phyloP scores from a whole-genome alignment of 345 rosid species.

The Viola odorata region DNA sequence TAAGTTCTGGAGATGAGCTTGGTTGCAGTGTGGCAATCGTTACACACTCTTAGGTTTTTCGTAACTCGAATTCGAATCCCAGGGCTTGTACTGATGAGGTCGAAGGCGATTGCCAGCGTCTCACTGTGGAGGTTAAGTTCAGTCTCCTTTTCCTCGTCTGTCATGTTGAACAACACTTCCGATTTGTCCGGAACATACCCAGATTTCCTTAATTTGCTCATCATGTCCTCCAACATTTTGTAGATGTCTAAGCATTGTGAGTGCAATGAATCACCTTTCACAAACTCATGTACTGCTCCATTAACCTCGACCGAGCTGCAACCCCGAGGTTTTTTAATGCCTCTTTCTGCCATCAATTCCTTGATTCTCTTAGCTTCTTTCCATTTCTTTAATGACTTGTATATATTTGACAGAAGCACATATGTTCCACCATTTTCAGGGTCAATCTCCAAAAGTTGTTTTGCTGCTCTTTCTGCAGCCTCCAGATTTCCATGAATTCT shows the following conservation, averaged over 20 bases:
- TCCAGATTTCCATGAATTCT: conserved; percentile 21
- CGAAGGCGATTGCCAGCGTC: conserved; percentile 27
- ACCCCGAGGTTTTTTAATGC: conserved; percentile 15
- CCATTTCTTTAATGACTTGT: conserved; percentile 11
- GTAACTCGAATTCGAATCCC: conserved; percentile 22
- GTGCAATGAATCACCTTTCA: conserved; percentile 16
- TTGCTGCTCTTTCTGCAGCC: conserved; percentile 21
- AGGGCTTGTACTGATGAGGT: conserved; percentile 6
- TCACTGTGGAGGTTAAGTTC: conserved; percentile 23
- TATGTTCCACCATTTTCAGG: conserved; percentile 18
- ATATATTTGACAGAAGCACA: conserved; percentile 17
- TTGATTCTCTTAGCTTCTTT: conserved; percentile 11
- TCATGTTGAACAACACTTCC: conserved; percentile 26
- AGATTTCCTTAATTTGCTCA: conserved; percentile 14
- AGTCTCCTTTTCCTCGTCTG: conserved; percentile 26
- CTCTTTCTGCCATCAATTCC: conserved; percentile 16
- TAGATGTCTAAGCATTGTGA: conserved; percentile 9
- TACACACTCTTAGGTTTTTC: conserved; percentile 22
- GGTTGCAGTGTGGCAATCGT: conserved; percentile 12
- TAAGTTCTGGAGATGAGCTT: conserved; percentile 16
- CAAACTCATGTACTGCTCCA: conserved; percentile 20
- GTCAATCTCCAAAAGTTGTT: conserved; percentile 20
- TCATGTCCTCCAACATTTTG: conserved; percentile 25
- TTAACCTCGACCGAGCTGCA: conserved; percentile 25
- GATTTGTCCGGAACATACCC: conserved; percentile 26